Evolutionary conservation across 495 filamentous ascomycete species (phyloP), one percentile per base, ranked within the genome.

Genomic region (Bombardia bombarda): DNA sequence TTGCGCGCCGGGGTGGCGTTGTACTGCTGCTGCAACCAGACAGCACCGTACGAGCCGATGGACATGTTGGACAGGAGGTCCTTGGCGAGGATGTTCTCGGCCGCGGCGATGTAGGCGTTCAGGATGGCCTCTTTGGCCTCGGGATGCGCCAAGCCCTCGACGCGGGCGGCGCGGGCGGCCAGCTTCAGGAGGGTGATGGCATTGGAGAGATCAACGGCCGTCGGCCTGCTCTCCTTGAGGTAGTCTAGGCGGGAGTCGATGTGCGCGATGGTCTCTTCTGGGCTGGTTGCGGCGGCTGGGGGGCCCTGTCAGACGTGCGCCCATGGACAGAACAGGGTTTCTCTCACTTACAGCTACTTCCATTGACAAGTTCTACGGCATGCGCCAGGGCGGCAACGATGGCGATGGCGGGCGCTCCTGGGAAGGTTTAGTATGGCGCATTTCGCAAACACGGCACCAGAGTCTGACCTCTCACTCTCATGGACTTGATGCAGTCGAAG

Each of bases 371-470:
- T 51, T 88, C 86, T 10, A 92, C 83, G 5, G 86, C 87, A 24
- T 95, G 77, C 5, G 83, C 81, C 26, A 98, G 77, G 6, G 87
- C 87, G 19, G 93, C 92, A 13, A 98, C 92, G 40, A 98, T 96
- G 25, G 93, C 92, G 55, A 98, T 98, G 31, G 93, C 92, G 16
- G 92, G 92, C 10, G 92, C 92, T 22, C 92, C 73, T 62, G 88
- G 77, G 19, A 24, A 45, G 6, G 10, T 20, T 39, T 40, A 7
- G 17, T 32, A 4, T 10, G 10, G 22, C 7, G 20, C 24, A 13
- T 23, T 19, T 18, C 4, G 0, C 17, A 1, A 21, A 39, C 13
- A 13, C 26, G 13, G 26, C 26, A 28, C 9, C 26, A 8, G 9
- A 28, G 26, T 13, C 52, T 42, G 24, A 56, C 57, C 58, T 45